phyloP scores from a whole-genome alignment of 2,329 filamentous ascomycete species.

The Cephalotrichum gorgonifer region DNA sequence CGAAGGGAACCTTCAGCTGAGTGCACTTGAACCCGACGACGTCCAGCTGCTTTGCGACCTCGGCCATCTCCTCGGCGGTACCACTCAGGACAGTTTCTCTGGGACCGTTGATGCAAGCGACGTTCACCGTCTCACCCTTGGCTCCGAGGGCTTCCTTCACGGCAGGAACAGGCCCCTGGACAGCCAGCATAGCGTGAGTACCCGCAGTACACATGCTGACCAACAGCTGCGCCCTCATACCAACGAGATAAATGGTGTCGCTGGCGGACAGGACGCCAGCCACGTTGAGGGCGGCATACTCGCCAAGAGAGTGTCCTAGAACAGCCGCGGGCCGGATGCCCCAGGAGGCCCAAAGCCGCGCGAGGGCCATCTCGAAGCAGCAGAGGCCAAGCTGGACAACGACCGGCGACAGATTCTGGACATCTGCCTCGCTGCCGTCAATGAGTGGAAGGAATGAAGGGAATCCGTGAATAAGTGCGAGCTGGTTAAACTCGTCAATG shows the following conservation, averaged over 20 bases:
- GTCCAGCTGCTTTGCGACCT: slow-evolving; percentile 27
- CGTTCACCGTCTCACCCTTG: slow-evolving; percentile 27
- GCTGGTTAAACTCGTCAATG: slow-evolving; percentile 45
- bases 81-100: slow-evolving; percentile 63
- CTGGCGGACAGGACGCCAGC: slow-evolving; percentile 61
- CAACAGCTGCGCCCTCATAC: slow-evolving; percentile 54
- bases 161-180: slow-evolving; percentile 36
- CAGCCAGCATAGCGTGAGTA: slow-evolving; percentile 50
- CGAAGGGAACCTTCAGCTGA: slow-evolving; percentile 38
- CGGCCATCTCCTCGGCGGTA: slow-evolving; percentile 26
- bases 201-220: slow-evolving; percentile 53
- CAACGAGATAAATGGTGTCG: slow-evolving; percentile 64
- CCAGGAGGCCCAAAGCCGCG: slow-evolving; percentile 44
- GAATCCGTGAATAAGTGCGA: slow-evolving; percentile 38
- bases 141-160: slow-evolving; percentile 41
- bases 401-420: slow-evolving; percentile 35
- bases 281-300: slow-evolving; percentile 62
- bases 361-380: slow-evolving; percentile 47
- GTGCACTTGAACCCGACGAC: slow-evolving; percentile 29
- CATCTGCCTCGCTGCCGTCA: slow-evolving; percentile 29
- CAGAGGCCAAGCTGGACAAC: slow-evolving; percentile 43
- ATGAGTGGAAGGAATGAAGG: slow-evolving; percentile 43
- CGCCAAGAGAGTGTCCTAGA: slow-evolving; percentile 56
- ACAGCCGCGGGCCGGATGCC: slow-evolving; percentile 44
- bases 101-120: slow-evolving; percentile 68